Evolutionary conservation across 2,329 filamentous ascomycete species (phyloP).

Genomic region (Aspergillus sclerotialis): DNA sequence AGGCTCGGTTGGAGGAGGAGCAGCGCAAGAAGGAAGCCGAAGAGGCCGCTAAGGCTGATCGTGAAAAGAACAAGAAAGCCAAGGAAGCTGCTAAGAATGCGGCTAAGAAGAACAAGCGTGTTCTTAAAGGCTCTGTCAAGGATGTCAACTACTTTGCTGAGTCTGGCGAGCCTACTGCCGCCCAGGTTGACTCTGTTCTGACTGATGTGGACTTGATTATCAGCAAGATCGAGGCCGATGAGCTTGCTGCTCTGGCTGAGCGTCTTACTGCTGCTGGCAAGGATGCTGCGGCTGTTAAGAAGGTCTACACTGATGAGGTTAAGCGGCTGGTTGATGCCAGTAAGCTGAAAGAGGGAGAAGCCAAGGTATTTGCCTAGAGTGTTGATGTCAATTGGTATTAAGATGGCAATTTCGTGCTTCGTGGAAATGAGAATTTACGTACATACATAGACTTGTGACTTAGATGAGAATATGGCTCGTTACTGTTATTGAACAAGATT

Average conservation of each 20-base stretch:
- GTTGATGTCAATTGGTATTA: background rate
- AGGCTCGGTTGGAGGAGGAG: conserved; percentile 77
- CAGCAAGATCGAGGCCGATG: conserved; percentile 80
- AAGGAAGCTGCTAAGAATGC: conserved; percentile 99
- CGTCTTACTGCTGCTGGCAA: conserved; percentile 73
- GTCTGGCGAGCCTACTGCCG: conserved; percentile 62
- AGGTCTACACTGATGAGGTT: conserved; percentile 70
- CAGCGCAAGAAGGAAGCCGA: conserved; percentile 75
- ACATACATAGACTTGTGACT: too few species aligned
- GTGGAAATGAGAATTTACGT: background rate
- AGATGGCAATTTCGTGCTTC: too few species aligned
- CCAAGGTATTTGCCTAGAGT: conserved; percentile 49
- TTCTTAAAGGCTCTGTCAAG: conserved; percentile 88
- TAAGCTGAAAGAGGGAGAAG: conserved; percentile 78
- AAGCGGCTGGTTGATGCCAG: conserved; percentile 71
- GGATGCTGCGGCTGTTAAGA: conserved; percentile 77
- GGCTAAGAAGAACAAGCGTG: conserved; percentile 99
- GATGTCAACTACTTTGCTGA: conserved; percentile 92
- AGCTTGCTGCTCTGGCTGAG: conserved; percentile 73
- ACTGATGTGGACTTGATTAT: conserved; percentile 82
- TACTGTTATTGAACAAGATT: too few species aligned
- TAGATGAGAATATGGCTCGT: too few species aligned
- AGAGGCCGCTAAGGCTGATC: conserved; percentile 74
- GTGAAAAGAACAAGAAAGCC: conserved; percentile 83
- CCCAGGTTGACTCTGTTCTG: conserved; percentile 74